Evolutionary conservation across 768 basidiomycete genomes (phyloP).

Genomic region (Agrocybe praecox): DNA sequence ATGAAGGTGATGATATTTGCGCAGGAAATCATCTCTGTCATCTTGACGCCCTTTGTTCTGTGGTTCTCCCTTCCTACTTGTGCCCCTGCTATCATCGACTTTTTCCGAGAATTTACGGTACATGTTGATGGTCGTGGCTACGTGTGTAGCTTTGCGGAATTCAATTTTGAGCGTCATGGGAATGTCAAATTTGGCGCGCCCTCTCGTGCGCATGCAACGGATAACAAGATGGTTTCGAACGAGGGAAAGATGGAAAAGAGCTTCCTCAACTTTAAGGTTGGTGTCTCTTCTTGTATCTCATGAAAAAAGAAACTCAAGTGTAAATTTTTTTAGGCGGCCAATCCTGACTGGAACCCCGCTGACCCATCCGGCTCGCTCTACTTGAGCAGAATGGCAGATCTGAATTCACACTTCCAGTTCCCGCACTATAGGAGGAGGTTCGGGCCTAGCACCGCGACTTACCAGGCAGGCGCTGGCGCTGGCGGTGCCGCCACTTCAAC

Average conservation of each 20-base stretch:
- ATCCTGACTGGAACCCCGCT: constrained; percentile 93
- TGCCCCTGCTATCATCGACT: constrained; percentile 91
- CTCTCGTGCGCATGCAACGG: constrained; percentile 45
- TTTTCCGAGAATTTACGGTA: constrained; percentile 97
- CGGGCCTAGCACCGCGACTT: neutral
- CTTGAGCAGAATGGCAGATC: constrained; percentile 79
- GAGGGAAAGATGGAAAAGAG: constrained; percentile 99
- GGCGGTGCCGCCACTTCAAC: constrained; percentile 31
- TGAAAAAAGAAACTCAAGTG: neutral
- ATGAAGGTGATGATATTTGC: constrained; percentile 89
- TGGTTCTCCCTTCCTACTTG: constrained; percentile 92
- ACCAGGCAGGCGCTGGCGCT: constrained; percentile 13
- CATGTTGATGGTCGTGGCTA: constrained; percentile 97
- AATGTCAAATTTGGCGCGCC: constrained; percentile 96
- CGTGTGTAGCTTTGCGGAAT: constrained; percentile 97
- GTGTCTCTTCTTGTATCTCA: neutral
- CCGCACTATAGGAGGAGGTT: constrained; percentile 38
- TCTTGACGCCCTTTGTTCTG: constrained; percentile 92
- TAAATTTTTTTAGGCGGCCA: constrained; percentile 61
- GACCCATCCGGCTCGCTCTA: constrained; percentile 93
- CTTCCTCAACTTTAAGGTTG: constrained; percentile 89
- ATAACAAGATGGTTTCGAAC: constrained; percentile 80
- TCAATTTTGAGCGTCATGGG: constrained; percentile 94
- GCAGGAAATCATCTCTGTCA: constrained; percentile 87
- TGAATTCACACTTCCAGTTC: constrained; percentile 50